phyloP scores from a whole-genome alignment of 441 rosid genomes.

The Breynia disticha region DNA sequence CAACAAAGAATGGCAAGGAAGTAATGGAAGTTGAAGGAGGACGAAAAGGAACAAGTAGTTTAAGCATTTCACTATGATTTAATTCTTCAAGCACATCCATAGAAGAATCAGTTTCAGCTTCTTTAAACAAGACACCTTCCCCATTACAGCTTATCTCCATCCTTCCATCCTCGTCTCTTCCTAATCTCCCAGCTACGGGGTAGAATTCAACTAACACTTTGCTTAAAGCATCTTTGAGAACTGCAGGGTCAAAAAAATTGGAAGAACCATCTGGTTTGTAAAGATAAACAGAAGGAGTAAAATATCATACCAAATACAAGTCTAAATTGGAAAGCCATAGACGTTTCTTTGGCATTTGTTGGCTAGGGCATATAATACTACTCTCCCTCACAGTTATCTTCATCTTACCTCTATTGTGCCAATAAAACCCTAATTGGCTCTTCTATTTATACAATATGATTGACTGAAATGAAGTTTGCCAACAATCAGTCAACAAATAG shows the following conservation, averaged over 20 bases:
- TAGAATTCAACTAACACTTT: constrained; percentile 31
- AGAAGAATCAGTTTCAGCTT: constrained; percentile 16
- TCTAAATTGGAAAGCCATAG: constrained; percentile 27
- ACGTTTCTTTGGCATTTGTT: constrained; percentile 16
- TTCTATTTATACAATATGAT: too few relatives aligned
- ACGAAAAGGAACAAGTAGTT: background rate
- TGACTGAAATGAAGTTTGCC: too few relatives aligned
- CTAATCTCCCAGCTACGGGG: constrained; percentile 18
- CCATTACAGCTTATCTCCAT: constrained; percentile 19
- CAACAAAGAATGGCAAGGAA: background rate
- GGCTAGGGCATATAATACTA: constrained; percentile 20
- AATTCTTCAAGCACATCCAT: constrained; percentile 21
- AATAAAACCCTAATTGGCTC: too few relatives aligned
- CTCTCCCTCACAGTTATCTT: constrained; percentile 15
- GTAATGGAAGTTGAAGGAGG: background rate
- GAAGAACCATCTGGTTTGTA: constrained; percentile 19
- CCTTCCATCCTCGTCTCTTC: constrained; percentile 10
- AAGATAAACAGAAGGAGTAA: constrained; percentile 12
- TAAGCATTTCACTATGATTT: constrained; percentile 11
- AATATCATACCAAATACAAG: constrained; percentile 8
- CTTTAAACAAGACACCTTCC: constrained; percentile 23
- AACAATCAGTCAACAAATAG: too few relatives aligned
- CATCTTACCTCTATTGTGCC: too few relatives aligned
- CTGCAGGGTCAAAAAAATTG: constrained; percentile 19
- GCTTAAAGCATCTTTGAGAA: constrained; percentile 32